These are phyloP conservation scores for Paracoccidioides lutzii DNA, from an alignment of 2,329 filamentous ascomycete species.

Conservation along the genomic window DNA sequence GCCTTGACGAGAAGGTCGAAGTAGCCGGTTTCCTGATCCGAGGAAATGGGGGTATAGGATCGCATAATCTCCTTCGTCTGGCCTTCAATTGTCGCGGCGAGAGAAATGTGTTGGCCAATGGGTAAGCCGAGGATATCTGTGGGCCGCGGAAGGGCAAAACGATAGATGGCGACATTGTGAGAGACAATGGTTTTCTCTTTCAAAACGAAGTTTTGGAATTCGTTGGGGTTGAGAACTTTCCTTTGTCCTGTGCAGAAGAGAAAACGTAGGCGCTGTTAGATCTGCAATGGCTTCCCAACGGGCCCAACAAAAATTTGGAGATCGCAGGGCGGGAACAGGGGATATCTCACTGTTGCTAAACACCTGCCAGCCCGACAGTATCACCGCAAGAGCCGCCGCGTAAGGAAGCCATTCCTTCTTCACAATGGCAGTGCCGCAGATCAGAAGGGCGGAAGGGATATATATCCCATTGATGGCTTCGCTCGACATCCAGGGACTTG, in stretches of 20 bases:
- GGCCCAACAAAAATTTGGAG: background rate
- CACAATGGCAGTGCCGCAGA: slow-evolving; percentile 62
- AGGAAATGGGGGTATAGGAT: slow-evolving; percentile 85
- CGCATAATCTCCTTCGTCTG: slow-evolving; percentile 71
- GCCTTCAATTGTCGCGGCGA: slow-evolving; percentile 69
- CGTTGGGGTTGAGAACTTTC: slow-evolving; percentile 73
- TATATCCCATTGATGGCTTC: slow-evolving; percentile 67
- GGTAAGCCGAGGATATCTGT: slow-evolving; percentile 83
- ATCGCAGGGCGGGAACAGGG: background rate
- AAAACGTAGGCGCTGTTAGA: background rate
- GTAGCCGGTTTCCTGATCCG: slow-evolving; percentile 77
- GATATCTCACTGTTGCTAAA: slow-evolving; percentile 52
- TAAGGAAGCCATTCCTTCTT: slow-evolving; percentile 67
- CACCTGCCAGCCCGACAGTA: slow-evolving; percentile 59
- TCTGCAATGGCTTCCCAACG: background rate
- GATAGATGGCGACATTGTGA: slow-evolving; percentile 98
- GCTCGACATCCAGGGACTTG: slow-evolving; percentile 17
- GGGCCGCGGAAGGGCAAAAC: slow-evolving; percentile 69
- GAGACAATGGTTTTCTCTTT: slow-evolving; percentile 91
- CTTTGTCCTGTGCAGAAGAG: slow-evolving; percentile 45
- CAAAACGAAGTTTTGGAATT: slow-evolving; percentile 85
- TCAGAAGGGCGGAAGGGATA: slow-evolving; percentile 65
- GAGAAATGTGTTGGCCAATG: slow-evolving; percentile 97
- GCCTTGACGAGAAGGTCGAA: slow-evolving; percentile 97
- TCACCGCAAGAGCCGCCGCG: slow-evolving; percentile 52